A percentile compares a stretch with the other conserved stretches of the same genome.
Conservation (phyloP, 257 asterid genomes). For the Penstemon newberryi region DNA sequence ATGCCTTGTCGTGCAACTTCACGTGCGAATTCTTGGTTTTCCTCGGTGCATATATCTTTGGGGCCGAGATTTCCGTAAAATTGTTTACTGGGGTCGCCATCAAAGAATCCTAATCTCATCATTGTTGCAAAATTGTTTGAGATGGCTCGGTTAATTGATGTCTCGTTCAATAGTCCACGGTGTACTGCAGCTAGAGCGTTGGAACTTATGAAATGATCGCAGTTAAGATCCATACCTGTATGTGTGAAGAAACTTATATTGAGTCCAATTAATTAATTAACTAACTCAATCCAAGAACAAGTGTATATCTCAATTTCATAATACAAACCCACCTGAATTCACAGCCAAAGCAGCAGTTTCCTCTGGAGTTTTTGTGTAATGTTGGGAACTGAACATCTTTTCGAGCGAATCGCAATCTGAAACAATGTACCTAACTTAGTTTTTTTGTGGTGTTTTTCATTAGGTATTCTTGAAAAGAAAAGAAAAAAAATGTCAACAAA, state of each 20-base stretch:
- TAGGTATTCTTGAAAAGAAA: too few species aligned
- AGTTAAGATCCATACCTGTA: constrained; percentile 83
- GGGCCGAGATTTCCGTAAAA: constrained; percentile 85
- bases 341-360: constrained; percentile 83
- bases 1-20: constrained; percentile 86
- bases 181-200: constrained; percentile 60
- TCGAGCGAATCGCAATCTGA: constrained; percentile 89
- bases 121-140: constrained; percentile 70
- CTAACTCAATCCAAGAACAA: not conserved
- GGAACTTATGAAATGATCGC: constrained; percentile 54
- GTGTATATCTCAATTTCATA: not conserved
- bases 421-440: constrained; percentile 60
- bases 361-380: constrained; percentile 85
- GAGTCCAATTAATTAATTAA: not conserved
- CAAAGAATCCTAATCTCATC: constrained; percentile 91
- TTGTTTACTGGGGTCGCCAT: constrained; percentile 72
- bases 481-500: too few species aligned
- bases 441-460: too few species aligned
- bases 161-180: constrained; percentile 59
- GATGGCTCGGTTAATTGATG: constrained; percentile 53
- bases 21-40: constrained; percentile 72
- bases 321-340: constrained; percentile 51
- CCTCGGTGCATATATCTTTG: constrained; percentile 68
- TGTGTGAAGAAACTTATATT: not conserved
- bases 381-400: constrained; percentile 60